These are phyloP conservation scores for Daedaleopsis nitida DNA, from an alignment of 768 basidiomycete species.

Conservation along the genomic window DNA sequence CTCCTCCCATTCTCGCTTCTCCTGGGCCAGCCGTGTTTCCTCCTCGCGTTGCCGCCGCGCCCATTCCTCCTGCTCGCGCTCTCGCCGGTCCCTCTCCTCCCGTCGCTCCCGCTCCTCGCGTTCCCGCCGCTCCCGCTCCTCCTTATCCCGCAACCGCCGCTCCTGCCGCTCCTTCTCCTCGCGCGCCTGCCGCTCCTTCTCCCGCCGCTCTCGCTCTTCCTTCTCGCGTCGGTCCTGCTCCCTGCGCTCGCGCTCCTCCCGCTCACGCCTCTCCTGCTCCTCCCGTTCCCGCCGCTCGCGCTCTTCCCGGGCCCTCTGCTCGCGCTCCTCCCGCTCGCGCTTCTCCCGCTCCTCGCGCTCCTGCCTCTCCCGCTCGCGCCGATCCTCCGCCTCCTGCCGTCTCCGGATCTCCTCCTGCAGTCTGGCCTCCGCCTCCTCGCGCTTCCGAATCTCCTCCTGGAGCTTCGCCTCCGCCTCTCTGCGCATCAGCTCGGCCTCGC, in stretches of 20 bases:
- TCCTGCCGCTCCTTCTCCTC: conserved; percentile 4
- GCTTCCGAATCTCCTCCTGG: conserved; percentile 34
- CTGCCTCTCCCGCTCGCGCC: conserved; percentile 22
- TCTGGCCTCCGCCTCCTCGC: conserved; percentile 34
- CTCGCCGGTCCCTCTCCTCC: conserved; percentile 4
- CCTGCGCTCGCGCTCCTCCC: conserved; percentile 34
- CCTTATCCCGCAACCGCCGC: neutral
- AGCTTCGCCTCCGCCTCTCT: conserved; percentile 33
- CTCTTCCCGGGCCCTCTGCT: conserved; percentile 11
- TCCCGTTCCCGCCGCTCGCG: conserved; percentile 11
- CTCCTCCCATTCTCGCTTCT: conserved; percentile 21
- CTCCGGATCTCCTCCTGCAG: conserved; percentile 24
- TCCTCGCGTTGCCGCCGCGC: conserved; percentile 25
- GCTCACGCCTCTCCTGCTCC: conserved; percentile 28
- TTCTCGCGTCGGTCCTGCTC: conserved; percentile 37
- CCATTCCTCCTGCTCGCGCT: conserved; percentile 23
- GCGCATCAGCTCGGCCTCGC: conserved; percentile 25
- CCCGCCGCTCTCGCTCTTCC: conserved; percentile 37
- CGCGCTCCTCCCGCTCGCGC: conserved; percentile 14
- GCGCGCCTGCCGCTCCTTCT: conserved; percentile 28
- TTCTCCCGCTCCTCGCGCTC: conserved; percentile 28
- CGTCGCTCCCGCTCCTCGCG: conserved; percentile 32
- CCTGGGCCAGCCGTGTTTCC: conserved; percentile 17
- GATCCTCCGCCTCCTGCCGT: conserved; percentile 17
- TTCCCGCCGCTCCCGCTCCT: neutral